These are phyloP conservation scores for Aspergillus vadensis DNA, from an alignment of 2,329 filamentous ascomycete genomes.

Conservation along the genomic window DNA sequence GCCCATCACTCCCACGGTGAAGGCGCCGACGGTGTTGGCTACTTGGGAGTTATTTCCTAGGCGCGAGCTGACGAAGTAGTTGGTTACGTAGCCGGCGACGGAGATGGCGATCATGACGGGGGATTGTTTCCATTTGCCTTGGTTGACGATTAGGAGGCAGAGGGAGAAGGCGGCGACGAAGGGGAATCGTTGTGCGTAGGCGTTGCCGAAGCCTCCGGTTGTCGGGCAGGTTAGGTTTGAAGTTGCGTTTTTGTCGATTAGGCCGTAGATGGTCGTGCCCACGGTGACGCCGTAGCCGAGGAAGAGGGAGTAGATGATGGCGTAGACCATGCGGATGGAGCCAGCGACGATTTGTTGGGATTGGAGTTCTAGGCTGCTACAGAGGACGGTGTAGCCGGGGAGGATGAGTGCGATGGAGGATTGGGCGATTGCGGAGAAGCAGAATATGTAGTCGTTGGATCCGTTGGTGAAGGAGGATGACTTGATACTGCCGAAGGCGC, in stretches of 20 bases:
- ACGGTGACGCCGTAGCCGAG: conserved; percentile 73
- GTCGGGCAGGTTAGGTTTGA: conserved; percentile 46
- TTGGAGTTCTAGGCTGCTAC: conserved; percentile 66
- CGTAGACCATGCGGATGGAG: conserved; percentile 73
- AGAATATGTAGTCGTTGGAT: conserved; percentile 55
- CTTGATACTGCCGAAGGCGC: conserved; percentile 62
- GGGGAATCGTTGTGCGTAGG: conserved; percentile 58
- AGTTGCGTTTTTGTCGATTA: conserved; percentile 60
- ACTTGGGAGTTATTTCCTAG: conserved; percentile 68
- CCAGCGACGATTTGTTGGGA: conserved; percentile 69
- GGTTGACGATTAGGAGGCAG: conserved; percentile 75
- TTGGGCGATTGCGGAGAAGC: conserved; percentile 71
- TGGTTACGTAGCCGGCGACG: conserved; percentile 71
- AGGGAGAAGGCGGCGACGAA: conserved; percentile 74
- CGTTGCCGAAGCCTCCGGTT: conserved; percentile 34
- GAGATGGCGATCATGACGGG: conserved; percentile 75
- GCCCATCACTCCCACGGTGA: conserved; percentile 74
- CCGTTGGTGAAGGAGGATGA: conserved; percentile 41
- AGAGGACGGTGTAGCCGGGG: conserved; percentile 66
- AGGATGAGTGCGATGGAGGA: conserved; percentile 72
- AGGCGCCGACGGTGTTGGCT: conserved; percentile 73
- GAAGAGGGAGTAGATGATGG: conserved; percentile 72
- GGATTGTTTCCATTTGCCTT: conserved; percentile 75
- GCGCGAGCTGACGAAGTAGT: conserved; percentile 67
- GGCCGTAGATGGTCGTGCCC: conserved; percentile 64